Percentiles rank a stretch among this genome's conserved stretches.
These are phyloP conservation scores for Epichloe sylvatica DNA, from an alignment of 2,329 filamentous ascomycete species.

Conservation along the genomic window DNA sequence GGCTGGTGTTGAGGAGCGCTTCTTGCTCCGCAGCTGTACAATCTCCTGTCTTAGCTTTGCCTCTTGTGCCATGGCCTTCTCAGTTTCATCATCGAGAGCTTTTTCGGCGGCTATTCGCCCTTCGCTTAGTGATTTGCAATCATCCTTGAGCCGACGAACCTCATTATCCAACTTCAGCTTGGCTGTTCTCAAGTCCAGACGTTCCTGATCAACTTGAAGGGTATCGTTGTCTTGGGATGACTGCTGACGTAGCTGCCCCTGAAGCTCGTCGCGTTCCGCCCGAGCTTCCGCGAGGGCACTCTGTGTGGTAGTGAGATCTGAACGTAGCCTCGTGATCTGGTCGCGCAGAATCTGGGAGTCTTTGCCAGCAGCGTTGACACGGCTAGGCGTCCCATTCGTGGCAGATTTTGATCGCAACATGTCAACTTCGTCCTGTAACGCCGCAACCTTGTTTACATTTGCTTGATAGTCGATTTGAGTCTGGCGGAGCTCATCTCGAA, in stretches of 20 bases:
- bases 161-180: conserved; percentile 56
- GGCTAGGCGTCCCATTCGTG: conserved; percentile 13
- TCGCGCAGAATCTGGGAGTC: conserved; percentile 53
- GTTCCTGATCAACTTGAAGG: conserved; percentile 52
- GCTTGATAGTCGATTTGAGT: conserved; percentile 48
- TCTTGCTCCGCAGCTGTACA: conserved; percentile 33
- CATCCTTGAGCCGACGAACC: conserved; percentile 48
- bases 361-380: conserved; percentile 39
- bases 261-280: conserved; percentile 53
- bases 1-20: conserved; percentile 29
- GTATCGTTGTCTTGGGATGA: conserved; percentile 43
- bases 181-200: conserved; percentile 51
- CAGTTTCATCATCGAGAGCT: conserved; percentile 51
- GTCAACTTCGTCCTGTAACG: conserved; percentile 63
- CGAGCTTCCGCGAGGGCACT: conserved; percentile 43
- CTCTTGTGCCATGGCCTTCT: conserved; percentile 52
- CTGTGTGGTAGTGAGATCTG: conserved; percentile 46
- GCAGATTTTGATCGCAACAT: conserved; percentile 39
- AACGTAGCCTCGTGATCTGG: conserved; percentile 42
- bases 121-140: conserved; percentile 43
- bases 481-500: conserved; percentile 57
- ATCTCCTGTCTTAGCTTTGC: conserved; percentile 44
- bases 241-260: conserved; percentile 42
- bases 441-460: conserved; percentile 50
- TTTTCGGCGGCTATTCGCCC: conserved; percentile 46